Percentiles rank a stretch among this genome's conserved stretches.
Evolutionary conservation across 805 yeast genomes (phyloP).

Genomic region (Starmerella vaccinii): DNA sequence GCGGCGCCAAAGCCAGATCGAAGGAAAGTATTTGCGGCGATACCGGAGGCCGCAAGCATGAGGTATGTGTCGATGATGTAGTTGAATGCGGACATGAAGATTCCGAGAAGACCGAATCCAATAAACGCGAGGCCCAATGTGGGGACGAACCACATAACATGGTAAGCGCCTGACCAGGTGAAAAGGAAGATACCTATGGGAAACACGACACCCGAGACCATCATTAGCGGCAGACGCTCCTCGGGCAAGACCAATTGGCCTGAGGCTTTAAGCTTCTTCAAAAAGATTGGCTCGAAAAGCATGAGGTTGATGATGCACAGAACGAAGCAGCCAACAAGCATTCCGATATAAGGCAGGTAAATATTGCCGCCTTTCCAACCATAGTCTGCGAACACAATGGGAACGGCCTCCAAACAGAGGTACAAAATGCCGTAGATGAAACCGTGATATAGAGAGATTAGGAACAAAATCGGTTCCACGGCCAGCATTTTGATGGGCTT

Average conservation of each 20-base stretch:
- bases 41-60: constrained; percentile 50
- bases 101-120: constrained; percentile 44
- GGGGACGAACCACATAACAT: constrained; percentile 55
- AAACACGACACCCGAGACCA: constrained; percentile 58
- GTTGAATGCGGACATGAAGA: constrained; percentile 51
- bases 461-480: constrained; percentile 60
- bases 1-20: constrained; percentile 51
- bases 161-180: constrained; percentile 76
- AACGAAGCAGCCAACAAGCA: constrained; percentile 53
- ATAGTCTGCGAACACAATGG: constrained; percentile 61
- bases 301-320: constrained; percentile 47
- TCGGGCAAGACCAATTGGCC: constrained; percentile 63
- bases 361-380: constrained; percentile 50
- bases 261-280: constrained; percentile 38
- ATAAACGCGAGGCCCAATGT: constrained; percentile 44
- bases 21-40: constrained; percentile 53
- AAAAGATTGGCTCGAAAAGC: constrained; percentile 45
- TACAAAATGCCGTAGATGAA: constrained; percentile 74
- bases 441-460: constrained; percentile 59
- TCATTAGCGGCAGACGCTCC: constrained; percentile 66
- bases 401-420: constrained; percentile 63
- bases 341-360: constrained; percentile 69
- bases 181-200: constrained; percentile 78
- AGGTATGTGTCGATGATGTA: constrained; percentile 54
- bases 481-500: constrained; percentile 61